phyloP scores from a whole-genome alignment of 2,329 filamentous ascomycete species.

The Dothistroma pini region DNA sequence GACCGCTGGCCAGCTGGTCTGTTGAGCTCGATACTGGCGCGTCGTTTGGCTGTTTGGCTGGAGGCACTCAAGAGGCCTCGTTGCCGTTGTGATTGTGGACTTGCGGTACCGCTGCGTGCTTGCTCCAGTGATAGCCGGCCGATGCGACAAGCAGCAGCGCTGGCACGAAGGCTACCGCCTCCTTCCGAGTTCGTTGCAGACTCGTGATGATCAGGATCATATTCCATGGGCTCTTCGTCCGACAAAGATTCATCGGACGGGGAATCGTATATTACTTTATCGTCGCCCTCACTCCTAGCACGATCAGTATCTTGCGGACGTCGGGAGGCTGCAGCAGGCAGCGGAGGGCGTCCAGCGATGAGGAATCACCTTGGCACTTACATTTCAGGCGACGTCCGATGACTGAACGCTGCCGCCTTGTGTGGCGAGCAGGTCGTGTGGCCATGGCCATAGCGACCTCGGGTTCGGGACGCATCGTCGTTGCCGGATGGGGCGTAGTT shows the following conservation, averaged over 20 bases:
- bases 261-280: background rate
- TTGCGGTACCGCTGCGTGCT: background rate
- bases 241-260: background rate
- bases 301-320: background rate
- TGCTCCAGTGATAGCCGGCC: slow-evolving; percentile 16
- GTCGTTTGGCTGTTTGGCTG: background rate
- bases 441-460: background rate
- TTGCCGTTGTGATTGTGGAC: background rate
- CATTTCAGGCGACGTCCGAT: background rate
- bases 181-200: background rate
- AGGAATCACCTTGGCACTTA: background rate
- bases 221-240: background rate
- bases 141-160: slow-evolving; percentile 3
- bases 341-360: background rate
- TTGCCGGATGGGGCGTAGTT: background rate
- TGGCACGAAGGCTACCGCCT: background rate
- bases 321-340: background rate
- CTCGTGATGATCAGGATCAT: background rate
- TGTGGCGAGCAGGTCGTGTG: background rate
- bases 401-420: background rate
- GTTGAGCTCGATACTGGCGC: background rate
- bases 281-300: background rate
- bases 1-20: background rate
- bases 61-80: slow-evolving; percentile 3
- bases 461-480: background rate